phyloP scores from a whole-genome alignment of 2,329 filamentous ascomycete species.

The Hymenoscyphus fructigenus region DNA sequence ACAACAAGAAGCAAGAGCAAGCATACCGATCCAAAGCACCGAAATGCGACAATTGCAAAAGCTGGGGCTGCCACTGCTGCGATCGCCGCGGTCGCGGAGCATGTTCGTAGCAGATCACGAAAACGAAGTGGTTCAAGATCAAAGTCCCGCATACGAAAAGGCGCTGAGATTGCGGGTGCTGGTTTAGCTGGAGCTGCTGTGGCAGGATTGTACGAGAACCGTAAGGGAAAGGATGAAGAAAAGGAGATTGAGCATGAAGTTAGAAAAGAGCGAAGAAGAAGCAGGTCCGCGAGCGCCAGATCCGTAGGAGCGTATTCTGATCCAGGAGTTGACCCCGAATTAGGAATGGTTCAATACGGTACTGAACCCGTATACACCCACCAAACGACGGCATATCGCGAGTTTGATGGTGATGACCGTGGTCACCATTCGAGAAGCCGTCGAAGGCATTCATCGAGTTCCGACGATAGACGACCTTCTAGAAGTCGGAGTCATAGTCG shows the following conservation, averaged over 20 bases:
- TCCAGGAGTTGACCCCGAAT: conserved; percentile 57
- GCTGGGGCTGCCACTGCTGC: conserved; percentile 53
- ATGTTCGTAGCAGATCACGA: conserved; percentile 55
- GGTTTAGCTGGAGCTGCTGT: conserved; percentile 60
- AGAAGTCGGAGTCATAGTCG: conserved; percentile 47
- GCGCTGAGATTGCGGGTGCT: conserved; percentile 60
- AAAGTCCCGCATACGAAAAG: conserved; percentile 45
- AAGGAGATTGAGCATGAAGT: conserved; percentile 36
- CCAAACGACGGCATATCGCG: conserved; percentile 33
- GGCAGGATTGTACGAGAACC: conserved; percentile 60
- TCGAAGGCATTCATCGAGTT: conserved; percentile 28
- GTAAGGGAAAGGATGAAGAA: conserved; percentile 58
- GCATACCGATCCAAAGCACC: conserved; percentile 50
- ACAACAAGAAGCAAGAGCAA: conserved; percentile 46
- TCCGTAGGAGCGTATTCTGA: conserved; percentile 49
- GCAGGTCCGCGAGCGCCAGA: conserved; percentile 46
- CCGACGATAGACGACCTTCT: conserved; percentile 25
- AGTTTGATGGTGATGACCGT: conserved; percentile 25
- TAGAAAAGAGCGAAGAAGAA: conserved; percentile 33
- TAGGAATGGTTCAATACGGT: conserved; percentile 69
- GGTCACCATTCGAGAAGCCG: conserved; percentile 26
- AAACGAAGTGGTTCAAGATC: conserved; percentile 42
- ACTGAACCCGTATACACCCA: conserved; percentile 52
- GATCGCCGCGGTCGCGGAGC: conserved; percentile 57
- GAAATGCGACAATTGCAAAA: conserved; percentile 35